Percentiles rank a stretch among this genome's conserved stretches.
Conservation (phyloP, 305 asterid species). For the Salvia sclarea region DNA sequence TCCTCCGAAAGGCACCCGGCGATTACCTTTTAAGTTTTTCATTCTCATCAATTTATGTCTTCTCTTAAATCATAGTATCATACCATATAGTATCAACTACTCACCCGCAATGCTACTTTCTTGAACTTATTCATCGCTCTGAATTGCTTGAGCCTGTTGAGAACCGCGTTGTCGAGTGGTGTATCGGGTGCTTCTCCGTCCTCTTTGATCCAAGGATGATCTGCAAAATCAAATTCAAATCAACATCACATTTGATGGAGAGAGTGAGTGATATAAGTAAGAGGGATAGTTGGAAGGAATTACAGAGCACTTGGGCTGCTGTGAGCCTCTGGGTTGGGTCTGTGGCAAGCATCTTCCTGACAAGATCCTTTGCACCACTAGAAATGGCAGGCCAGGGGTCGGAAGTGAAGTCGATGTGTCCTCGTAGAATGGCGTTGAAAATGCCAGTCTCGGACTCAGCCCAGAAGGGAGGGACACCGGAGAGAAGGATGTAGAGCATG, state of each 20-base stretch:
- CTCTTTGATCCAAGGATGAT: constrained; percentile 75
- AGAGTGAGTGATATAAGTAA: no score
- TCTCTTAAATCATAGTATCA: no score
- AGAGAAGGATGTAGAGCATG: constrained; percentile 64
- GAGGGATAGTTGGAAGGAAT: no score
- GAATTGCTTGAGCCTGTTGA: constrained; percentile 65
- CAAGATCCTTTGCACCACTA: constrained; percentile 60
- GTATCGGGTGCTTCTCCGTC: constrained; percentile 73
- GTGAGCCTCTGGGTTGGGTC: constrained; percentile 64
- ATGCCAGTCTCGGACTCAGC: constrained; percentile 72
- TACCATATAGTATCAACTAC: no score
- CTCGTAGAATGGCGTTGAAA: constrained; percentile 57
- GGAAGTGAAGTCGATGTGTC: constrained; percentile 52
- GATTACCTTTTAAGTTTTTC: constrained; percentile 45
- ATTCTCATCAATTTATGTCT: no score
- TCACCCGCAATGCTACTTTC: constrained; percentile 63
- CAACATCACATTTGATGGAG: no score
- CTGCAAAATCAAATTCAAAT: no score
- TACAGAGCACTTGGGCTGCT: constrained; percentile 65
- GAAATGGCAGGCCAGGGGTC: constrained; percentile 74
- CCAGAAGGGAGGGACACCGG: constrained; percentile 75
- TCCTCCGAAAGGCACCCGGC: constrained; percentile 72
- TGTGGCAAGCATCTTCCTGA: constrained; percentile 54
- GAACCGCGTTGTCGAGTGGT: constrained; percentile 66
- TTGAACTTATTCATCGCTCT: constrained; percentile 69